phyloP scores from a whole-genome alignment of 2,329 filamentous ascomycete species.

The Monilinia fructigena region DNA sequence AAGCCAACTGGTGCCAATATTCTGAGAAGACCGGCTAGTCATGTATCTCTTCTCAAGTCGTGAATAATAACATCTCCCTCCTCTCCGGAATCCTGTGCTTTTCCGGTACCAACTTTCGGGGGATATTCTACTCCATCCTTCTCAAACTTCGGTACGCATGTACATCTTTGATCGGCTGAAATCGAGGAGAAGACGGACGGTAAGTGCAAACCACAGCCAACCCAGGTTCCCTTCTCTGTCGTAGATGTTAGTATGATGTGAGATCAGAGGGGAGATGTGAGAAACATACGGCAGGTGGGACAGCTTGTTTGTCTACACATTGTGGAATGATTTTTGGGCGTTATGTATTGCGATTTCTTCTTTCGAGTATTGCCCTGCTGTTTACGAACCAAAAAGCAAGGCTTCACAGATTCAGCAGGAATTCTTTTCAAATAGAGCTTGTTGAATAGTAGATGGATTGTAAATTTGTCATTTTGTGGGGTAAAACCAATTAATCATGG shows the following conservation, averaged over 20 bases:
- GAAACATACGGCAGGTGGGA: slow-evolving; percentile 49
- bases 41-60: slow-evolving; percentile 17
- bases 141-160: slow-evolving; percentile 51
- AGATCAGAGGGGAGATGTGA: slow-evolving; percentile 15
- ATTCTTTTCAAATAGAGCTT: not conserved
- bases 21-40: slow-evolving; percentile 14
- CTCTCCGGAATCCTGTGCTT: slow-evolving; percentile 21
- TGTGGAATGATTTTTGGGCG: slow-evolving; percentile 2
- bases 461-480: slow-evolving; percentile 10
- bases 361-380: not conserved
- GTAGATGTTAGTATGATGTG: slow-evolving; percentile 7
- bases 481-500: not conserved
- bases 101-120: slow-evolving; percentile 46
- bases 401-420: not conserved
- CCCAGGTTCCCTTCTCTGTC: slow-evolving; percentile 53
- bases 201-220: slow-evolving; percentile 52
- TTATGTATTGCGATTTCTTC: not conserved
- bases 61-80: slow-evolving; percentile 20
- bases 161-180: slow-evolving; percentile 52
- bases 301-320: slow-evolving; percentile 56
- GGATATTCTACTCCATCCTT: slow-evolving; percentile 53
- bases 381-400: not conserved
- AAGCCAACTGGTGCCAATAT: not conserved
- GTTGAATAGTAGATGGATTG: not conserved
- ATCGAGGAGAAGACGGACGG: slow-evolving; percentile 53